Conservation (phyloP, 495 filamentous ascomycete genomes). For the Neurospora tetrasperma region DNA sequence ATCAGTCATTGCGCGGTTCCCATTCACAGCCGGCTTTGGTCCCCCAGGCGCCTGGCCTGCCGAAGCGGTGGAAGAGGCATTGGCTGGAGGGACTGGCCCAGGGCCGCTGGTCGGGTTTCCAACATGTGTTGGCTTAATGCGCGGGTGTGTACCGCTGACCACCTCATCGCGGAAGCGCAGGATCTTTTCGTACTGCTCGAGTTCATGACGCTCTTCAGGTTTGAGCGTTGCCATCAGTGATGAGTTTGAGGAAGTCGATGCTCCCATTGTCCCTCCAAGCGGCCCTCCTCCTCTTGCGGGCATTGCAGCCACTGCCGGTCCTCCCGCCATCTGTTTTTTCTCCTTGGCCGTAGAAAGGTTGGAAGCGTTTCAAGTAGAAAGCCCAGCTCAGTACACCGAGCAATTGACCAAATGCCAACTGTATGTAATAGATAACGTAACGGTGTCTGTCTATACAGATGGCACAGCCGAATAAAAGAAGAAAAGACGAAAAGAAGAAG, state of each 20-base stretch:
- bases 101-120: constrained; percentile 34
- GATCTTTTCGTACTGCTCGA: constrained; percentile 26
- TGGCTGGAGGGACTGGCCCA: constrained; percentile 14
- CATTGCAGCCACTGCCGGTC: constrained; percentile 6
- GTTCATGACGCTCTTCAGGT: constrained; percentile 13
- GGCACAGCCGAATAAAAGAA: neutral
- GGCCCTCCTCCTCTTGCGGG: constrained; percentile 4
- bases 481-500: neutral
- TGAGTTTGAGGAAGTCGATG: neutral
- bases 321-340: constrained; percentile 12
- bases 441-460: neutral
- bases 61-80: constrained; percentile 14
- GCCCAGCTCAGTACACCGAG: neutral
- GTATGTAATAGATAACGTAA: neutral
- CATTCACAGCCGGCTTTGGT: constrained; percentile 16
- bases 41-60: constrained; percentile 14
- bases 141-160: constrained; percentile 22
- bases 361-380: neutral
- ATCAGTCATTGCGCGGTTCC: constrained; percentile 21
- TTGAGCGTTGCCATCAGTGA: constrained; percentile 14
- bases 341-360: neutral
- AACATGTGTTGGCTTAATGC: constrained; percentile 36
- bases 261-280: neutral
- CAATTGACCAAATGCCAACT: neutral
- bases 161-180: constrained; percentile 29